Base-by-base conservation (phyloP, 2,329 filamentous ascomycete genomes). In the Fusarium hainanense region DNA sequence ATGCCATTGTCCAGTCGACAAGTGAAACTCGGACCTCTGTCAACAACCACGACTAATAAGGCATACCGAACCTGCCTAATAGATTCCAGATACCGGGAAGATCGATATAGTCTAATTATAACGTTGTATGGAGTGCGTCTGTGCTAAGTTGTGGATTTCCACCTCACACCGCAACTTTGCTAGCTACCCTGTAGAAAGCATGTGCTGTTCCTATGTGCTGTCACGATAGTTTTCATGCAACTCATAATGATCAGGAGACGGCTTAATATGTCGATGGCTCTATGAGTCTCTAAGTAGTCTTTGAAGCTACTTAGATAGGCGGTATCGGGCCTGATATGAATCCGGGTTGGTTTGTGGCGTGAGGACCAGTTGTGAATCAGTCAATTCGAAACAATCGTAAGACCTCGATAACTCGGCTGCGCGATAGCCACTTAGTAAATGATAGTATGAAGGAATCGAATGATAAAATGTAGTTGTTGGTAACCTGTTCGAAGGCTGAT, bases 131-230 rank as follows among this genome's bases (percentile, higher is more conserved):
- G 11, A 37, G 12, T 14, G 9, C 27, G 23, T 27, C 30, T 41
- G 28, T 47, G 51, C 28, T 13, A 41, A 51, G 32, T 51, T 51
- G 49, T 51, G 49, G 49, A 42, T 51, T 41, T 27, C 49, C 27
- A 27, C 23, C 49, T 51, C 49, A 51, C 49, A 51, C 49, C 49
- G 49, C 49, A 51, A 51, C 49, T 51, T 51, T 21, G n/a, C 25
- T 7, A n/a, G n/a, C 21, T 51, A 51, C 49, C 49, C 49, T 51
- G 30, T 41, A 51, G 49, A 21, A 10, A 14, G 8, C 21, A 51
- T 41, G 20, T 18, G 23, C 13, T 25, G 21, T 25, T 25, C 27
- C 32, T 34, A 42, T 37, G 49, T 41, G 18, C 23, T 14, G 13
- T 37, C 34, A 37, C 34, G 34, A 37, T 37, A 37, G 34, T 6